Percentiles rank a stretch among this genome's conserved stretches.
These are phyloP conservation scores for Aschersonia sp. DNA, from an alignment of 2,329 filamentous ascomycete species.

Conservation along the genomic window DNA sequence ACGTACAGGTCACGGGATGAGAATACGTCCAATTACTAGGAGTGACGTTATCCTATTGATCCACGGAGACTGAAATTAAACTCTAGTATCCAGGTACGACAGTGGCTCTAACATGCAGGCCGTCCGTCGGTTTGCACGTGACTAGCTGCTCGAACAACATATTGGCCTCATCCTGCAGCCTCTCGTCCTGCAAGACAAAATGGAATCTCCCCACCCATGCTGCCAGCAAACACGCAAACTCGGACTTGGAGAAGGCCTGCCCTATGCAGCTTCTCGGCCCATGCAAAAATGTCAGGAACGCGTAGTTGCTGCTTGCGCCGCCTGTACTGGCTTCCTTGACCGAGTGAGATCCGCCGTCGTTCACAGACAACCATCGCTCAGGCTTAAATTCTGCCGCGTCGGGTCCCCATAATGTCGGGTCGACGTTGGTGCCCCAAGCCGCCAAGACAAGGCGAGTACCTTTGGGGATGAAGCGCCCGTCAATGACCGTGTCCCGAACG, in stretches of 20 bases:
- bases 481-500: slow-evolving; percentile 46
- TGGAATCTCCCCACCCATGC: slow-evolving; percentile 62
- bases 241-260: slow-evolving; percentile 61
- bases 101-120: slow-evolving; percentile 53
- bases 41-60: too few relatives aligned
- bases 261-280: slow-evolving; percentile 80
- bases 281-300: slow-evolving; percentile 70
- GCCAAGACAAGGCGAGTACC: slow-evolving; percentile 54
- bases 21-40: too few relatives aligned
- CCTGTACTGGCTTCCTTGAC: slow-evolving; percentile 38
- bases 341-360: slow-evolving; percentile 7
- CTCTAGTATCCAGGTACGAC: slow-evolving; percentile 25
- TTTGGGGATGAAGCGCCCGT: slow-evolving; percentile 49
- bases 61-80: neutral
- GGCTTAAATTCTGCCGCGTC: slow-evolving; percentile 66
- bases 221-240: slow-evolving; percentile 74
- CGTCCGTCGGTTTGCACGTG: slow-evolving; percentile 58
- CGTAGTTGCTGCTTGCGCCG: slow-evolving; percentile 61
- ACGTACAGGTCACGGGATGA: too few relatives aligned
- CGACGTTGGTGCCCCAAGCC: slow-evolving; percentile 55
- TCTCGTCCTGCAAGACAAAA: slow-evolving; percentile 39
- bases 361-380: slow-evolving; percentile 48
- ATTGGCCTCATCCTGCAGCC: slow-evolving; percentile 51
- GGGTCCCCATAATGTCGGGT: slow-evolving; percentile 55
- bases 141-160: slow-evolving; percentile 54